Evolutionary conservation across 176 grass and related monocot genomes (phyloP), one percentile per base, ranked within the genome.

Genomic region (Eragrostis curvula): DNA sequence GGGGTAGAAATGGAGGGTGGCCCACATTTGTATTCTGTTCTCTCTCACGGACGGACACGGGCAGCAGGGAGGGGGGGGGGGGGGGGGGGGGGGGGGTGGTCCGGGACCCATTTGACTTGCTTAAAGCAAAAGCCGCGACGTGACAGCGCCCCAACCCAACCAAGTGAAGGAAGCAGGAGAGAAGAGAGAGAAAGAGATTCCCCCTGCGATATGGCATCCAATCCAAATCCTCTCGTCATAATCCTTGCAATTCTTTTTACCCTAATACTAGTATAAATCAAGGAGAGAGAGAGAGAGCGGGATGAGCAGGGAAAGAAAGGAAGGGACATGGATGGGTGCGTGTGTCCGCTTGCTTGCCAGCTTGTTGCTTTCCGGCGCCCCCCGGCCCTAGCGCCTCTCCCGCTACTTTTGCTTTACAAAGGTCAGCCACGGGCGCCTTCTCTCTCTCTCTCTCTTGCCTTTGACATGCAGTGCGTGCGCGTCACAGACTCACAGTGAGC

Each of bases 341-440:
- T 62, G 81, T 55, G 75, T 52, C 74, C 50, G 17, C 36, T 32
- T 75, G 17, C 36, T 32, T 75, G 12, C 72, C 6, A 0, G 9
- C 20, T 15, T 75, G 75, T 30, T 74, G 85, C 78, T 75, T 87
- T 78, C 4, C 11, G 17, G 42, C 45, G 70, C 15, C 28, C 78
- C 55, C 27, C n/a, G n/a, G n/a, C n/a, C n/a, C n/a, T n/a, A n/a
- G n/a, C n/a, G n/a, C n/a, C n/a, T n/a, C n/a, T n/a, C n/a, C n/a
- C n/a, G n/a, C n/a, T n/a, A 0, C 73, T 79, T 88, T 88, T 74
- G 81, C 81, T 84, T 88, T 84, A 28, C 74, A 46, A 79, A 84
- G 86, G 87, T 89, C 87, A 85, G 87, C 87, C 81, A 55, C 56
- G 36, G 43, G 17, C n/a, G n/a, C n/a, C 23, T 56, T 30, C 5